These are phyloP conservation scores for Pulicaria dysenterica DNA, from an alignment of 129 eudicot genomes.

Conservation along the genomic window DNA sequence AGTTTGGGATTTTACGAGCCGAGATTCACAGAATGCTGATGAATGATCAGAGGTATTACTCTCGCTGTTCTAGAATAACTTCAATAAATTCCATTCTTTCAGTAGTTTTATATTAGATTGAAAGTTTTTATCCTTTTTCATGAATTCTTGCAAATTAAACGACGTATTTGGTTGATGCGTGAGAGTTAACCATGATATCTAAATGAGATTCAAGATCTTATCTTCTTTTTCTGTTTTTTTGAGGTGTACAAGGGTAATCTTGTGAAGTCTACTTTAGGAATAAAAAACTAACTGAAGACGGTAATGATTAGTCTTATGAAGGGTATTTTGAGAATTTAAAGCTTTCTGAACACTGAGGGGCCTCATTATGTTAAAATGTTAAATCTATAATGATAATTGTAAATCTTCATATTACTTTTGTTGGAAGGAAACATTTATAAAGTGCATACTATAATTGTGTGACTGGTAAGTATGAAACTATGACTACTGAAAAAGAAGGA, in stretches of 20 bases:
- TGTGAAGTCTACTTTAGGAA: neutral
- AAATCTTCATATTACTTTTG: no score
- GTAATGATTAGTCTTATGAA: no score
- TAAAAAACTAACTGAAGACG: neutral
- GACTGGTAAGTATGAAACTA: no score
- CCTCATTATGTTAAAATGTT: no score
- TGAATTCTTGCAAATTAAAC: neutral
- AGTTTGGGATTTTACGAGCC: neutral
- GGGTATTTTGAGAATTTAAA: no score
- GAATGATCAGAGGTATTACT: slow-evolving; percentile 15
- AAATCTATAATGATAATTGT: no score
- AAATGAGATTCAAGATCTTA: neutral
- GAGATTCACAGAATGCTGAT: slow-evolving; percentile 15
- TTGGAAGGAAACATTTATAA: no score
- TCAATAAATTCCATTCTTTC: neutral
- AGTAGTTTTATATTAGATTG: no score
- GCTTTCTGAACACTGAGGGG: no score
- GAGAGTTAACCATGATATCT: neutral
- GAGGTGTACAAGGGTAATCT: neutral
- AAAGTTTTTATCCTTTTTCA: no score
- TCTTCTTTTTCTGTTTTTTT: neutral
- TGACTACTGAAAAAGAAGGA: no score
- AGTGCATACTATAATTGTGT: no score
- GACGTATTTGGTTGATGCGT: neutral
- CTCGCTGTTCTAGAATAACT: neutral